Base-by-base conservation (phyloP, 306 rosid genomes). In the Trifolium subterraneum region DNA sequence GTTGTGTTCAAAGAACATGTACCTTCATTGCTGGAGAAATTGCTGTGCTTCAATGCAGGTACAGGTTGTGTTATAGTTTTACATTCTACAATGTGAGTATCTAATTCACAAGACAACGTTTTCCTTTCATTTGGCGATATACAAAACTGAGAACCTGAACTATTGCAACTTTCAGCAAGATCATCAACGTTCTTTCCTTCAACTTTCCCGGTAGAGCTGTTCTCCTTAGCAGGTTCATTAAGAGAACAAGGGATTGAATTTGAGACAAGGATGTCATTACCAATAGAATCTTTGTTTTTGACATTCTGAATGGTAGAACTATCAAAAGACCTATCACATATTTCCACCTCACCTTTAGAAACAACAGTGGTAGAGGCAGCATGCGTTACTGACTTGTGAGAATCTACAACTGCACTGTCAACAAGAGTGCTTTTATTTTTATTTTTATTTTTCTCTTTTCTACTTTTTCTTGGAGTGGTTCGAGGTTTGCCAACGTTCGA, bases 391-490 rank as follows among this genome's bases (percentile, higher is more conserved):
- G 84, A 70, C 39, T 78, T 82, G 27, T 68, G 87, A 71, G 73
- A 82, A 64, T 76, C 73, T 62, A 56, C 74, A 72, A 69, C 70
- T 79, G 82, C 58, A 68, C 55, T 54, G 78, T 67, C 78, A 74
- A 77, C 71, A 65, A 72, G 70, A 65, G 69, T 61, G 22, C 18
- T 84, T 81, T 85, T 90, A 63, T 29, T 84, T 79, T 89, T 93
- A 62, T 82, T 85, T 82, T 87, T 93, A 62, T 82, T 85, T 82
- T 84, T 93, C 70, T 82, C 87, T 84, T 87, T 87, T 79, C 84
- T 84, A 74, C 74, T 79, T 89, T 80, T 93, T 85, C 85, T 89
- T 50, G 84, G 58, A 79, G 88, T 59, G 54, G 85, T 82, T 74
- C 81, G 90, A 85, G 68, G 74, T 84, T 89, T 87, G 67, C 86